Conservation (phyloP, 2,329 filamentous ascomycete species). For the Akanthomyces uredinophilus region DNA sequence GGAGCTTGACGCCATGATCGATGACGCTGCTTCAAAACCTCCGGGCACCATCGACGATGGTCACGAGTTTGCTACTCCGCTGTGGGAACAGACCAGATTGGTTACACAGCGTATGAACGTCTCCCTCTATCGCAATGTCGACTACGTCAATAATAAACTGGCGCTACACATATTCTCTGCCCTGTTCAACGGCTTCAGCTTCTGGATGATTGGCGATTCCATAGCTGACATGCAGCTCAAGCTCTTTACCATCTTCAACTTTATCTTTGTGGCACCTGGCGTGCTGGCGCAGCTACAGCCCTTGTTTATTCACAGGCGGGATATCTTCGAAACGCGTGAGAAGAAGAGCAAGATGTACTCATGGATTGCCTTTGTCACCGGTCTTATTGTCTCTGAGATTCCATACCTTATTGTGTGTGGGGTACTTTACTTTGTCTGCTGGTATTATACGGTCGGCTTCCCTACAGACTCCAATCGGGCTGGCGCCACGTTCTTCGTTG, state of each 20-base stretch:
- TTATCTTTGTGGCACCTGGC: slow-evolving; percentile 56
- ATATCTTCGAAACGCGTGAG: slow-evolving; percentile 54
- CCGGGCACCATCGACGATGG: slow-evolving; percentile 43
- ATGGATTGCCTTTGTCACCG: slow-evolving; percentile 55
- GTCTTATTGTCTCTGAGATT: slow-evolving; percentile 43
- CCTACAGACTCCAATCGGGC: slow-evolving; percentile 37
- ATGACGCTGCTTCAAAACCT: slow-evolving; percentile 46
- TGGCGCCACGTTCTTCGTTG: slow-evolving; percentile 48
- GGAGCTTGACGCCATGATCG: slow-evolving; percentile 60
- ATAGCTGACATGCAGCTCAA: slow-evolving; percentile 49
- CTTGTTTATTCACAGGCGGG: slow-evolving; percentile 50
- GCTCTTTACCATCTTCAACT: slow-evolving; percentile 58
- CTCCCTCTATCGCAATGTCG: slow-evolving; percentile 60
- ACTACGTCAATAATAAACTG: slow-evolving; percentile 62
- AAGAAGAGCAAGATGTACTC: slow-evolving; percentile 58
- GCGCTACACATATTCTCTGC: slow-evolving; percentile 48
- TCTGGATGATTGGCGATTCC: slow-evolving; percentile 53
- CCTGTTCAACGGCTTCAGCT: slow-evolving; percentile 57
- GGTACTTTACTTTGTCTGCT: slow-evolving; percentile 46
- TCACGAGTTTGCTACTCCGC: slow-evolving; percentile 66
- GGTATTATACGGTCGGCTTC: slow-evolving; percentile 56
- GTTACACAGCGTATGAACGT: slow-evolving; percentile 59
- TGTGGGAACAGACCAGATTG: slow-evolving; percentile 57
- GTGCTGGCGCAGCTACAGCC: slow-evolving; percentile 55
- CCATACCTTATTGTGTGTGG: slow-evolving; percentile 41